Percentiles rank a stretch among this genome's conserved stretches.
Conservation (phyloP, 768 basidiomycete species). For the Gymnopilus junonius region DNA sequence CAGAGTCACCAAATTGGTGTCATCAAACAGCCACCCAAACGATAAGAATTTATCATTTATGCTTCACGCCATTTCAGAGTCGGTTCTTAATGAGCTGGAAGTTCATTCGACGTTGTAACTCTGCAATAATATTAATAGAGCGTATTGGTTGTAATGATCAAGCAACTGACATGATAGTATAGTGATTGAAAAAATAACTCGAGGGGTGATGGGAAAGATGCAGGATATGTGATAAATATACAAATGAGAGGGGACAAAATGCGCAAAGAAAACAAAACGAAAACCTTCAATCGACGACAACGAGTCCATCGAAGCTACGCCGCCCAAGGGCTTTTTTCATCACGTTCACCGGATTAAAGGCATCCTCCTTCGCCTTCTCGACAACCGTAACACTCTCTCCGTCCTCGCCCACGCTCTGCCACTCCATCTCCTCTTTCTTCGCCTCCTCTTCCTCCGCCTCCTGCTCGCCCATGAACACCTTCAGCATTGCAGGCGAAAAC, state of each 20-base stretch:
- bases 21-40: too few relatives aligned
- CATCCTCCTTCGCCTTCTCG: conserved; percentile 25
- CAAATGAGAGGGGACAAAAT: not conserved
- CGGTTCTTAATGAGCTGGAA: too few relatives aligned
- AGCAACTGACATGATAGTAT: too few relatives aligned
- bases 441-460: conserved; percentile 35
- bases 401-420: conserved; percentile 27
- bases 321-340: conserved; percentile 53
- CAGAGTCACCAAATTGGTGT: too few relatives aligned
- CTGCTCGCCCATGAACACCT: conserved; percentile 68
- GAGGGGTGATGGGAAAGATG: not conserved
- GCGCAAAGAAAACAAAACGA: not conserved
- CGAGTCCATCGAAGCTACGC: conserved; percentile 58
- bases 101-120: too few relatives aligned
- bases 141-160: too few relatives aligned
- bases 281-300: conserved; percentile 55
- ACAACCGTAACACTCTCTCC: conserved; percentile 37
- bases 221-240: not conserved
- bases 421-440: conserved; percentile 27
- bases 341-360: conserved; percentile 44
- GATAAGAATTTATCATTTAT: too few relatives aligned
- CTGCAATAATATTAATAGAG: too few relatives aligned
- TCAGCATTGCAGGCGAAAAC: conserved; percentile 70
- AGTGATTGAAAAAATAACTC: not conserved
- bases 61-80: too few relatives aligned